A percentile compares a stretch with the other conserved stretches of the same genome.
These are phyloP conservation scores for Huntiella omanensis DNA, from an alignment of 2,329 filamentous ascomycete genomes.

Conservation along the genomic window DNA sequence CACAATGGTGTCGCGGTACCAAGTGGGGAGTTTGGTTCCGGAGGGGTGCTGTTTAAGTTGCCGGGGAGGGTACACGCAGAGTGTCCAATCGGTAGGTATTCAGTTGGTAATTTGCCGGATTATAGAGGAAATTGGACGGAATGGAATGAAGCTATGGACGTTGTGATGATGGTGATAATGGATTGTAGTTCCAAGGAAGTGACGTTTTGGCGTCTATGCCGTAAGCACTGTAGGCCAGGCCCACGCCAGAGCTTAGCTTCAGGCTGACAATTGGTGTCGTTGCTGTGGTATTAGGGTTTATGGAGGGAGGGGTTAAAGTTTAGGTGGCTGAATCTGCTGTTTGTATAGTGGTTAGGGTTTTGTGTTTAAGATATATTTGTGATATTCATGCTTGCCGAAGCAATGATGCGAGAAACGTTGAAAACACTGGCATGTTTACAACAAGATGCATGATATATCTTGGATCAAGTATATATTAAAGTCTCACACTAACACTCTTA, in stretches of 20 bases:
- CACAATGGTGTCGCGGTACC: not conserved
- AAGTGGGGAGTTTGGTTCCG: not conserved
- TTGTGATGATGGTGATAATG: not conserved
- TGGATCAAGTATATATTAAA: too few species aligned
- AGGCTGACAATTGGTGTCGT: slow-evolving; percentile 9
- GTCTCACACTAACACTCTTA: too few species aligned
- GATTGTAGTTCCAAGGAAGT: not conserved
- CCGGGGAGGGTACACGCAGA: not conserved
- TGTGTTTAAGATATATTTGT: too few species aligned
- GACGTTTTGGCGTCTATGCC: not conserved
- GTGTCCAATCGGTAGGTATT: too few species aligned
- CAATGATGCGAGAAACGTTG: too few species aligned
- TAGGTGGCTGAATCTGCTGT: too few species aligned
- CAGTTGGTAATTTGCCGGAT: too few species aligned
- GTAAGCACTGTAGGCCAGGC: too few species aligned
- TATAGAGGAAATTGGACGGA: not conserved
- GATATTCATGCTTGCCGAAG: too few species aligned
- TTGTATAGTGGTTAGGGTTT: too few species aligned
- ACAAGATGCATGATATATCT: too few species aligned
- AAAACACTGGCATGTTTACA: too few species aligned
- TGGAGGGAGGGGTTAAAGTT: not conserved
- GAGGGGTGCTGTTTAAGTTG: not conserved
- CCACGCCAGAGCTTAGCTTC: slow-evolving; percentile 6
- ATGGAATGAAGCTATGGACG: not conserved
- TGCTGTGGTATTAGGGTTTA: not conserved